Percentiles rank a stretch among this genome's conserved stretches.
Conservation (phyloP, 257 asterid species). For the Solanum appendiculatum region DNA sequence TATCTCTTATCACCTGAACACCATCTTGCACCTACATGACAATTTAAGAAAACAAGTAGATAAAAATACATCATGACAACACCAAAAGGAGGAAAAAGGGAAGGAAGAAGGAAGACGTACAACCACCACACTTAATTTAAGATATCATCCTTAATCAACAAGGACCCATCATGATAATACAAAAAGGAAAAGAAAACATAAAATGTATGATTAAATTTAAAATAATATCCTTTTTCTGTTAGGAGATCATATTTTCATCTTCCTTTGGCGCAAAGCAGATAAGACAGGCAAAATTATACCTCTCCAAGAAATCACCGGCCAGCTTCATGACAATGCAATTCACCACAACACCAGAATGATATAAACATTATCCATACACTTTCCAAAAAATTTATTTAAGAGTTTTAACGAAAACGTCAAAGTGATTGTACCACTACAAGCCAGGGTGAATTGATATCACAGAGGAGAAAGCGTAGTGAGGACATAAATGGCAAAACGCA, state of each 20-base stretch:
- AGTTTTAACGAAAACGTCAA: background rate
- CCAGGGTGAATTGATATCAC: background rate
- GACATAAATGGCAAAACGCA: background rate
- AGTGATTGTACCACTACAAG: background rate
- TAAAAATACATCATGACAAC: background rate
- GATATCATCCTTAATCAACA: background rate
- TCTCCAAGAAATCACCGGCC: background rate
- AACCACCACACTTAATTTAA: background rate
- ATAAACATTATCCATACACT: background rate
- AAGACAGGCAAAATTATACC: background rate
- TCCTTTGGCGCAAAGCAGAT: background rate
- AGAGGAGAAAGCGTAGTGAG: background rate
- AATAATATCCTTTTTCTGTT: background rate
- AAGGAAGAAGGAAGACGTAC: background rate
- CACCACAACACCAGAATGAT: background rate
- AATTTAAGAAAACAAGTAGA: slow-evolving; percentile 1
- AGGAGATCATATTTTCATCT: background rate
- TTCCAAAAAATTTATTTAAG: background rate
- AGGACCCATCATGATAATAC: background rate
- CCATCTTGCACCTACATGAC: slow-evolving; percentile 66
- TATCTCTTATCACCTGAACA: slow-evolving; percentile 57
- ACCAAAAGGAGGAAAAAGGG: background rate
- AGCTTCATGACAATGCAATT: background rate
- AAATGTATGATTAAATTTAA: background rate
- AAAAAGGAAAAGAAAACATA: background rate